Evolutionary conservation across 2,329 filamentous ascomycete genomes (phyloP).

Genomic region (Fusarium sulawesiense): DNA sequence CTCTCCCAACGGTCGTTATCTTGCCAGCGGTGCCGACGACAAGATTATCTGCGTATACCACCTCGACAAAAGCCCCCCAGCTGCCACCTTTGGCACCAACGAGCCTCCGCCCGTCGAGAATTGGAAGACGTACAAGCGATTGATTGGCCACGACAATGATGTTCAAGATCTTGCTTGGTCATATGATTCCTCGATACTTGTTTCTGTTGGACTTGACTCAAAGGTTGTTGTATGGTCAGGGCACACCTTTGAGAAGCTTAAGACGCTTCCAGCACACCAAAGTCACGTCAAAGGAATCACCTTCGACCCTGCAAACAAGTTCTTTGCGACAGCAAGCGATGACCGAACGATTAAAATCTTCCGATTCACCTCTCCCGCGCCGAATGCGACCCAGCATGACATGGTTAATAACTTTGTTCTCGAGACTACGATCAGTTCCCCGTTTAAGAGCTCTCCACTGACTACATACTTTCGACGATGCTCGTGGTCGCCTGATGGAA

Average conservation of each 20-base stretch:
- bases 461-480: constrained; percentile 97
- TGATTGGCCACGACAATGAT: constrained; percentile 98
- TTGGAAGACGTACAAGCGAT: constrained; percentile 92
- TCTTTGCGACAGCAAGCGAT: constrained; percentile 97
- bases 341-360: constrained; percentile 98
- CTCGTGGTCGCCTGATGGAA: constrained; percentile 97
- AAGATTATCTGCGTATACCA: constrained; percentile 99
- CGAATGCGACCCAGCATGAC: constrained; percentile 93
- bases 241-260: constrained; percentile 97
- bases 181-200: constrained; percentile 91
- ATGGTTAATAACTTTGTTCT: constrained; percentile 97
- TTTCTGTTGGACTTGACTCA: constrained; percentile 95
- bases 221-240: constrained; percentile 99
- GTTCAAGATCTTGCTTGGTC: constrained; percentile 99
- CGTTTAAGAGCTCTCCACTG: constrained; percentile 90
- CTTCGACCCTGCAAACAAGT: constrained; percentile 98
- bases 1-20: constrained; percentile 92
- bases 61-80: constrained; percentile 83
- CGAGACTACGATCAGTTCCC: constrained; percentile 88
- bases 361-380: constrained; percentile 88
- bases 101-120: constrained; percentile 95
- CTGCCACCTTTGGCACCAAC: constrained; percentile 86
- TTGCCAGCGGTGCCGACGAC: constrained; percentile 97
- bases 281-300: constrained; percentile 99
- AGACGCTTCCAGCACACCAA: constrained; percentile 91